Evolutionary conservation across 192 early-diverging fungal genomes (phyloP).

Genomic region (Umbelopsis vinacea): DNA sequence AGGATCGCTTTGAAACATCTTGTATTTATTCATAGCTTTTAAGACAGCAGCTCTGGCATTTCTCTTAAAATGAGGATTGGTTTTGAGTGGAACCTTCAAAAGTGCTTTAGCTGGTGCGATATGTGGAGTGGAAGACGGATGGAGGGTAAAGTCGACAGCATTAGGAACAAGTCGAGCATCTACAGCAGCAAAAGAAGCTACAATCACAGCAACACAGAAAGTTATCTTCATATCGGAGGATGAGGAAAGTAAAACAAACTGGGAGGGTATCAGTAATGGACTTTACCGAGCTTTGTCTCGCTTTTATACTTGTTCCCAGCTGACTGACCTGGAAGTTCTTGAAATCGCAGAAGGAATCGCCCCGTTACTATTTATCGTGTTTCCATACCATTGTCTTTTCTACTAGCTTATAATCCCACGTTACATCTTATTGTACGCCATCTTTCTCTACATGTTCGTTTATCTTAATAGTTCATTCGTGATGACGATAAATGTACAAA

Average conservation of each 20-base stretch:
- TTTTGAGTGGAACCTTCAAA: constrained; percentile 21
- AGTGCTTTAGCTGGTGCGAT: not conserved
- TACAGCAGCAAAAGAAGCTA: constrained; percentile 8
- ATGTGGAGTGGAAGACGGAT: not conserved
- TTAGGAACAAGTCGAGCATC: constrained; percentile 20
- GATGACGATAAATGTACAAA: not conserved
- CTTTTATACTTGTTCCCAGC: not conserved
- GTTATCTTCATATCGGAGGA: constrained; percentile 29
- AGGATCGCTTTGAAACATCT: not conserved
- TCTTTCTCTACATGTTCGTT: too few relatives aligned
- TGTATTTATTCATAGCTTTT: constrained; percentile 33
- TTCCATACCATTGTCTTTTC: too few relatives aligned
- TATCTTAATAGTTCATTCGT: too few relatives aligned
- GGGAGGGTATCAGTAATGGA: too few relatives aligned
- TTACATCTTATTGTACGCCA: too few relatives aligned
- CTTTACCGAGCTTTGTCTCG: too few relatives aligned
- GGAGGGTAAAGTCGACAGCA: not conserved
- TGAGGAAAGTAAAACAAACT: not conserved
- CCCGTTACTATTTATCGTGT: too few relatives aligned
- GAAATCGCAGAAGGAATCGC: too few relatives aligned
- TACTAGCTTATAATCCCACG: too few relatives aligned
- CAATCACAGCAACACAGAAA: constrained; percentile 25
- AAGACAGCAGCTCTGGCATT: constrained; percentile 34
- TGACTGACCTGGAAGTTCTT: not conserved
- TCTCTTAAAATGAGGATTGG: constrained; percentile 32